Conservation (phyloP, 179 eudicot genomes). For the Vitellaria paradoxa region DNA sequence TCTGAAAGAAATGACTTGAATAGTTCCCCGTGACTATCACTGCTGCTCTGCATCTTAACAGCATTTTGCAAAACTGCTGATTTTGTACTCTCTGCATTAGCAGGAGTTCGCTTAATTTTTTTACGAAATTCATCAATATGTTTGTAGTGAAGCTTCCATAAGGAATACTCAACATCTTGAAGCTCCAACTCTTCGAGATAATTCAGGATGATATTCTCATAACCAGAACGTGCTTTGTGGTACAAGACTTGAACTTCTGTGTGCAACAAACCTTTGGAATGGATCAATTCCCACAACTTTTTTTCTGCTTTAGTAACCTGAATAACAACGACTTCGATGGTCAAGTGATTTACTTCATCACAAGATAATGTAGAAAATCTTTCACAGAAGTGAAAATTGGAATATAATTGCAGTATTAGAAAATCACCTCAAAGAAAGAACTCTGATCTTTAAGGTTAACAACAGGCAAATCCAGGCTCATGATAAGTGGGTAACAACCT, state of each 20-base stretch:
- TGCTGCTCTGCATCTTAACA: conserved; percentile 4
- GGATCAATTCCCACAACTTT: conserved; percentile 47
- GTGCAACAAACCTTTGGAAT: conserved; percentile 55
- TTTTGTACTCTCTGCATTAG: not conserved
- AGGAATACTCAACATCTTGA: conserved; percentile 59
- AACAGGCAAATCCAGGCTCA: conserved; percentile 30
- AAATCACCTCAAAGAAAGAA: conserved; percentile 43
- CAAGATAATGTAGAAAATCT: not conserved
- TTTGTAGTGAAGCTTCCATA: conserved; percentile 88
- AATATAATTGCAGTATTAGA: not conserved
- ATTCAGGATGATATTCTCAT: conserved; percentile 55
- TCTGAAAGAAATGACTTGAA: conserved; percentile 62
- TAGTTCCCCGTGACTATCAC: conserved; percentile 39
- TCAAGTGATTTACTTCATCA: not conserved
- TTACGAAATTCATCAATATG: conserved; percentile 86
- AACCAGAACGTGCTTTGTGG: conserved; percentile 43
- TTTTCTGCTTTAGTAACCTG: conserved; percentile 31
- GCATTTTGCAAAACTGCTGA: not conserved
- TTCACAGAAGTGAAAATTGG: not conserved
- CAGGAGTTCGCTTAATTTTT: conserved; percentile 33
- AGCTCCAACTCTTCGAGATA: conserved; percentile 44
- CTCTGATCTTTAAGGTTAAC: conserved; percentile 23
- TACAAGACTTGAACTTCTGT: conserved; percentile 48
- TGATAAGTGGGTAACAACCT: conserved; percentile 17
- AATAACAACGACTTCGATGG: not conserved